phyloP scores from a whole-genome alignment of 768 basidiomycete species.

The Dentipellis sp. region DNA sequence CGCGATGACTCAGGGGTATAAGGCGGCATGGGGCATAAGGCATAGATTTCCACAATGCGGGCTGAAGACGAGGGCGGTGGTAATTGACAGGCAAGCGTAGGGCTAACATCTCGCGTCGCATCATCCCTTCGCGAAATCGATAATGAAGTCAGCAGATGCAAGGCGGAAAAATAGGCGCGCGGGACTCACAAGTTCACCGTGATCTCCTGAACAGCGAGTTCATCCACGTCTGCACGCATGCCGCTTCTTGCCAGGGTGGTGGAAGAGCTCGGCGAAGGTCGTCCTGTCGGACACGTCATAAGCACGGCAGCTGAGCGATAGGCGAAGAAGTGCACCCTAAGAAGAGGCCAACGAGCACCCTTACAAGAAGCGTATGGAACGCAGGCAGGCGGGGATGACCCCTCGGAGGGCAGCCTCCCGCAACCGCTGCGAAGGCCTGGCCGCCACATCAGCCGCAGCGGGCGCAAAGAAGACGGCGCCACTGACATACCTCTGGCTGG shows the following conservation, averaged over 20 bases:
- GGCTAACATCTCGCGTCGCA: not conserved
- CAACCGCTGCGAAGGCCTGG: not conserved
- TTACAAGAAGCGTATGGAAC: constrained; percentile 34
- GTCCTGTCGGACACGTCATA: not conserved
- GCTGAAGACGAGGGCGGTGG: not conserved
- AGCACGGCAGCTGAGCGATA: not conserved
- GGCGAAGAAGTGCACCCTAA: constrained; percentile 14
- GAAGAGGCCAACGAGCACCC: constrained; percentile 28
- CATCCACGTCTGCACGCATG: constrained; percentile 17
- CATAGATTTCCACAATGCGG: not conserved
- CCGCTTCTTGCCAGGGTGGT: constrained; percentile 17
- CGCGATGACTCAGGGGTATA: no score
- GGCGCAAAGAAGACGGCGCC: not conserved
- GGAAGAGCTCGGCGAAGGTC: constrained; percentile 14
- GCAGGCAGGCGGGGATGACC: constrained; percentile 22
- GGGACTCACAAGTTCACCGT: constrained; percentile 6
- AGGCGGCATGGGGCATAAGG: not conserved
- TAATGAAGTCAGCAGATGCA: not conserved
- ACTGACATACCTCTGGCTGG: not conserved
- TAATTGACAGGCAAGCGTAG: not conserved
- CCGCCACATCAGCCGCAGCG: not conserved
- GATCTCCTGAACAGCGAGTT: constrained; percentile 15
- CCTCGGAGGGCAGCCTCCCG: constrained; percentile 16
- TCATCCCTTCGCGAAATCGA: constrained; percentile 3
- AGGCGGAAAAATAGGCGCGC: not conserved